Conservation (phyloP, 805 yeast species). For the Saturnispora mendoncae region DNA sequence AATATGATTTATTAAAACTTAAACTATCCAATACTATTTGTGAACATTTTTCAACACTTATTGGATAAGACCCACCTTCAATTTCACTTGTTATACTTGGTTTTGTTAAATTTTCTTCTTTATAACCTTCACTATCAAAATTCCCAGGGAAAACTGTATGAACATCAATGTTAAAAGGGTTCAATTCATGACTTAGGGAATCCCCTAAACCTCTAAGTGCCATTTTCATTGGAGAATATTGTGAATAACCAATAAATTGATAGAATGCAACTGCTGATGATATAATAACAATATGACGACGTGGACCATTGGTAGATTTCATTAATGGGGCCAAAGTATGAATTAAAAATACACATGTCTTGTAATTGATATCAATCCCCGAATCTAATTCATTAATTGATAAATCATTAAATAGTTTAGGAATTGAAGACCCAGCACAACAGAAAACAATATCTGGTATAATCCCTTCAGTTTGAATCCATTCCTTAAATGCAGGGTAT, state of each 20-base stretch:
- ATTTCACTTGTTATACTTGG: conserved; percentile 74
- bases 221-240: conserved; percentile 84
- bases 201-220: conserved; percentile 72
- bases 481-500: conserved; percentile 32
- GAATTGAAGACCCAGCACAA: conserved; percentile 83
- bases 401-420: conserved; percentile 68
- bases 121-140: conserved; percentile 80
- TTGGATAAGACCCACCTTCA: conserved; percentile 77
- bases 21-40: conserved; percentile 47
- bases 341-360: conserved; percentile 59
- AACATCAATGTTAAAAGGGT: conserved; percentile 58
- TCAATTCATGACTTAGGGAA: conserved; percentile 71
- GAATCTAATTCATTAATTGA: conserved; percentile 45
- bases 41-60: conserved; percentile 60
- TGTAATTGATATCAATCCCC: conserved; percentile 65
- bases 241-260: conserved; percentile 86
- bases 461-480: conserved; percentile 17
- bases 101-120: conserved; percentile 71
- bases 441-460: conserved; percentile 68
- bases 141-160: conserved; percentile 82
- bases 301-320: conserved; percentile 7
- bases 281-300: conserved; percentile 49
- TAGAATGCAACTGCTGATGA: conserved; percentile 77
- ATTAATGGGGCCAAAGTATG: conserved; percentile 45
- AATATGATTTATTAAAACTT: background rate